These are phyloP conservation scores for Globisporangium iwayamae DNA, from an alignment of 352 stramenopile species.

Conservation along the genomic window DNA sequence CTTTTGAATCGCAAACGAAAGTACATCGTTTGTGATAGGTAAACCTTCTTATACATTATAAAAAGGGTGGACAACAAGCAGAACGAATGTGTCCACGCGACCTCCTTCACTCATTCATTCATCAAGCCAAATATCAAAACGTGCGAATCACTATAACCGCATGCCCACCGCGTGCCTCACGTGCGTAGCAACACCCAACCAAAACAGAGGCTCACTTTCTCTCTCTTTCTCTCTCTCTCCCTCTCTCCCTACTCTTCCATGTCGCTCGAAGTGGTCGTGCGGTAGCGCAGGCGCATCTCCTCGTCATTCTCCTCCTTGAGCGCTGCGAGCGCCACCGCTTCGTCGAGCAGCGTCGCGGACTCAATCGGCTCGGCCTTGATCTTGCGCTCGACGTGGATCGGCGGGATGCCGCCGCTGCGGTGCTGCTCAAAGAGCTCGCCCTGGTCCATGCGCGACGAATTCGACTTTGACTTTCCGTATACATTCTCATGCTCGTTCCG, in stretches of 20 bases:
- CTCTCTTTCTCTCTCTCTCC: not conserved
- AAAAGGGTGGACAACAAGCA: no score
- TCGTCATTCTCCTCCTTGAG: constrained; percentile 26
- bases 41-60: no score
- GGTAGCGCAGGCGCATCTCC: constrained; percentile 26
- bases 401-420: constrained; percentile 25
- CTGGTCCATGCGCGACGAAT: constrained; percentile 14
- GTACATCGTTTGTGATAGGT: no score
- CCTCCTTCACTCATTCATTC: no score
- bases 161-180: no score
- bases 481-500: not conserved
- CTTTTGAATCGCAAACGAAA: no score
- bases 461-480: not conserved
- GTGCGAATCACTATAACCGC: no score
- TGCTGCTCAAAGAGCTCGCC: constrained; percentile 23
- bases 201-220: not conserved
- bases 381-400: constrained; percentile 29
- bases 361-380: constrained; percentile 37
- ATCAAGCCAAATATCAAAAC: no score
- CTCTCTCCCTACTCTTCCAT: not conserved
- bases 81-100: no score
- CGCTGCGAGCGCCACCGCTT: constrained; percentile 11
- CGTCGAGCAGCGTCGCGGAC: constrained; percentile 21
- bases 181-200: not conserved
- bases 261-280: not conserved